Percentiles rank a stretch among this genome's conserved stretches.
Evolutionary conservation across 78 protist genomes (phyloP).

Genomic region (Dictyostelium intermedium): DNA sequence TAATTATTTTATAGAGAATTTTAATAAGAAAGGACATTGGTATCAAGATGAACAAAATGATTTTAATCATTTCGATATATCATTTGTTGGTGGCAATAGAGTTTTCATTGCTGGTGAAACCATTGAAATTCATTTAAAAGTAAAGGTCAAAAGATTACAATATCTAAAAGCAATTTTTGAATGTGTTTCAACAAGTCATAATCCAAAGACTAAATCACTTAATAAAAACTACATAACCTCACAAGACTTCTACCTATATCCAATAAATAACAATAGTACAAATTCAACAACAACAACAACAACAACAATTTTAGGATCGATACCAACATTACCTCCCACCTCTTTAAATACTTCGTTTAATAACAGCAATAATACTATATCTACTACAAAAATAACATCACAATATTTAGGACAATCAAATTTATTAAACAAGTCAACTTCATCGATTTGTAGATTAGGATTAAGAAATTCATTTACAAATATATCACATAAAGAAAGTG

Average conservation of each 20-base stretch:
- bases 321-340: not conserved
- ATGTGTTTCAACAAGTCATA: constrained; percentile 22
- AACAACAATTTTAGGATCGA: not conserved
- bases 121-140: constrained; percentile 4
- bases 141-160: constrained; percentile 49
- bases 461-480: not conserved
- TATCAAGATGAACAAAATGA: constrained; percentile 21
- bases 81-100: not conserved
- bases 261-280: not conserved
- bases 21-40: constrained; percentile 20
- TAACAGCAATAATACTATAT: not conserved
- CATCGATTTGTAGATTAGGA: not conserved
- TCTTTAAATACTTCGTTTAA: not conserved
- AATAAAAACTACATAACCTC: not conserved
- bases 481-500: not conserved
- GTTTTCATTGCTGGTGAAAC: constrained; percentile 37
- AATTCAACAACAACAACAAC: not conserved
- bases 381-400: not conserved
- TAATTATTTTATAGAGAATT: too few species aligned
- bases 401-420: not conserved
- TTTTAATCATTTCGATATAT: not conserved
- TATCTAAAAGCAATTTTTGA: constrained; percentile 34
- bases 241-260: constrained; percentile 15
- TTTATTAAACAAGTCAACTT: not conserved
- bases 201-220: not conserved